Percentiles rank a stretch among this genome's conserved stretches.
phyloP scores from a whole-genome alignment of 148 eudicot genomes.

The Rhododendron griersonianum region DNA sequence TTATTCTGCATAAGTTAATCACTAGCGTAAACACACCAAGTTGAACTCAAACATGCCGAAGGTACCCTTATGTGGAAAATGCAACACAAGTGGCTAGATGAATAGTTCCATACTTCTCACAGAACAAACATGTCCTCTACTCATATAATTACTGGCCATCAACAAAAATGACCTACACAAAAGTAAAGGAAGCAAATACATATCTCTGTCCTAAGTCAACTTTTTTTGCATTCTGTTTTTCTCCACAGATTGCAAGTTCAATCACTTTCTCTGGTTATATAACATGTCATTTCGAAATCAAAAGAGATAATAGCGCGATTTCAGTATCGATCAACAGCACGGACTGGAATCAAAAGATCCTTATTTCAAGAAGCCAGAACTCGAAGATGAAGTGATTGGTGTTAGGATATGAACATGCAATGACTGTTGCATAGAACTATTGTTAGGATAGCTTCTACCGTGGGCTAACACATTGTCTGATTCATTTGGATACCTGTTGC shows the following conservation, averaged over 20 bases:
- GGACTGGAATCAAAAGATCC: neutral
- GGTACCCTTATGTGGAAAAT: neutral
- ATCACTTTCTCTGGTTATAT: neutral
- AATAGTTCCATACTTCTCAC: neutral
- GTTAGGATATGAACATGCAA: neutral
- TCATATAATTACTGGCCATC: neutral
- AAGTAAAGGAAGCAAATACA: neutral
- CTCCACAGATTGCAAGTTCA: neutral
- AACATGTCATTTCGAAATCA: neutral
- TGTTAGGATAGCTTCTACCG: neutral
- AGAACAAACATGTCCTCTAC: constrained; percentile 6
- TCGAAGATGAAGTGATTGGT: neutral
- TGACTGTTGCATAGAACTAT: neutral
- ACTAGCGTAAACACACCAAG: too few relatives aligned
- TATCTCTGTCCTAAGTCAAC: neutral
- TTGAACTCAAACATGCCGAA: too few relatives aligned
- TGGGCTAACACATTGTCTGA: neutral
- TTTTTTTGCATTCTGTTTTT: neutral
- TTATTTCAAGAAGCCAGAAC: neutral
- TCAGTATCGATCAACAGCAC: neutral
- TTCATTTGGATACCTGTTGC: constrained; percentile 14
- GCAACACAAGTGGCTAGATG: neutral
- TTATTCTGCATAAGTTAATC: too few relatives aligned
- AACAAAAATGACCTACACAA: neutral
- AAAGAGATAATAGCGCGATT: neutral